Evolutionary conservation across 352 stramenopile genomes (phyloP).

Genomic region (Plasmopara halstedii): DNA sequence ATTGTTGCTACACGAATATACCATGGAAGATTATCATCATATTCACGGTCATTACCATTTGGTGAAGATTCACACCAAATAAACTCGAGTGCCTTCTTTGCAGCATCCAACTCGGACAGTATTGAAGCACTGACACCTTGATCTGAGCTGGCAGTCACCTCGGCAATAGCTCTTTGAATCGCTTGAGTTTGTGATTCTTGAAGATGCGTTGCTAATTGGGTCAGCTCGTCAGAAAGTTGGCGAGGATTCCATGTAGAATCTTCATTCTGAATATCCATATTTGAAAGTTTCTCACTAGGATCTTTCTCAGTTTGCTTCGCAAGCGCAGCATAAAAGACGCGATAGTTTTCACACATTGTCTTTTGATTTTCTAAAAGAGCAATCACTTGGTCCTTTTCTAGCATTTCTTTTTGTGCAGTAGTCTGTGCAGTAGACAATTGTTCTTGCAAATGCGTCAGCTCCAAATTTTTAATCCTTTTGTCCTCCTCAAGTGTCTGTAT

Average conservation of each 20-base stretch:
- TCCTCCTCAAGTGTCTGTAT: constrained; percentile 38
- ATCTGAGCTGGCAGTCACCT: constrained; percentile 19
- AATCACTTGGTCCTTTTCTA: constrained; percentile 13
- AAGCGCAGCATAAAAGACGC: constrained; percentile 26
- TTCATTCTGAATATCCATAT: constrained; percentile 8
- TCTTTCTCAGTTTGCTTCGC: constrained; percentile 12
- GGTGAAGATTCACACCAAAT: constrained; percentile 5
- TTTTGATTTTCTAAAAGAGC: constrained; percentile 18
- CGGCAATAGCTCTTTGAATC: constrained; percentile 24
- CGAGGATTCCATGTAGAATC: constrained; percentile 15
- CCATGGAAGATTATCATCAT: constrained; percentile 50
- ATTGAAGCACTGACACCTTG: constrained; percentile 25
- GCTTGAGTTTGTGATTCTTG: constrained; percentile 21
- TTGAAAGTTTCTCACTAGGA: constrained; percentile 1
- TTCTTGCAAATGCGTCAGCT: constrained; percentile 35
- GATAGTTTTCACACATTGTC: constrained; percentile 20
- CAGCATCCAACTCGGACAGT: constrained; percentile 37
- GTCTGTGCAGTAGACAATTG: constrained; percentile 28
- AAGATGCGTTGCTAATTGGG: constrained; percentile 15
- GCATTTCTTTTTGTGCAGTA: constrained; percentile 16
- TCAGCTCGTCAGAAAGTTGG: constrained; percentile 30
- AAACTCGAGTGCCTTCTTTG: constrained; percentile 35
- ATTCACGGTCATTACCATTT: constrained; percentile 11
- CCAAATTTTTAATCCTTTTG: constrained; percentile 14
- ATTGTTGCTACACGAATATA: constrained; percentile 32